These are phyloP conservation scores for Singerocomus inundabilis DNA, from an alignment of 1,284 basidiomycete species.

Conservation along the genomic window DNA sequence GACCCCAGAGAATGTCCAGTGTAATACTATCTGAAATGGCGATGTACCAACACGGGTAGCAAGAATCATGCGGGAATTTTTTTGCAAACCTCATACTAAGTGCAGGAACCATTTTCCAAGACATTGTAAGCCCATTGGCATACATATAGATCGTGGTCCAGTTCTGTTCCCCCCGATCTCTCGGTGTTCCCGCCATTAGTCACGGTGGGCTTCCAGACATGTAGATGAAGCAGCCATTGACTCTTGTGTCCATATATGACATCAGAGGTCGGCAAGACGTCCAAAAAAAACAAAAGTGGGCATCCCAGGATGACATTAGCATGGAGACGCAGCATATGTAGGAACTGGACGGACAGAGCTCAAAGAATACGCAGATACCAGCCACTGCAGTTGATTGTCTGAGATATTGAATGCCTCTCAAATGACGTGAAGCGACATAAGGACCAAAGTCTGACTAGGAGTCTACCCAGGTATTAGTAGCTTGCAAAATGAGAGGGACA, in stretches of 20 bases:
- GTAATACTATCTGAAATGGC: constrained; percentile 46
- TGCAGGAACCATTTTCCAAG: constrained; percentile 46
- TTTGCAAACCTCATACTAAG: constrained; percentile 54
- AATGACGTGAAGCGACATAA: constrained; percentile 65
- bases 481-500: no score
- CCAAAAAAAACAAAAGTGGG: constrained; percentile 69
- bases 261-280: constrained; percentile 68
- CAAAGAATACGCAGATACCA: constrained; percentile 49
- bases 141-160: no score
- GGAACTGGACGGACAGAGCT: constrained; percentile 42
- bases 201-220: no score
- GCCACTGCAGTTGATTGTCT: constrained; percentile 62
- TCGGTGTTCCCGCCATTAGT: no score
- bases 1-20: constrained; percentile 60
- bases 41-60: not conserved
- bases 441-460: constrained; percentile 44
- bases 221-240: no score
- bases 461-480: no score
- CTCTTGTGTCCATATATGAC: constrained; percentile 67
- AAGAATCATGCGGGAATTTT: constrained; percentile 14
- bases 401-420: constrained; percentile 48
- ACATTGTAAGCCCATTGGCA: no score
- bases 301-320: constrained; percentile 50
- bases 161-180: no score
- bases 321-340: not conserved